Base-by-base conservation (phyloP, 2,329 filamentous ascomycete genomes). In the Alternaria sp. region DNA sequence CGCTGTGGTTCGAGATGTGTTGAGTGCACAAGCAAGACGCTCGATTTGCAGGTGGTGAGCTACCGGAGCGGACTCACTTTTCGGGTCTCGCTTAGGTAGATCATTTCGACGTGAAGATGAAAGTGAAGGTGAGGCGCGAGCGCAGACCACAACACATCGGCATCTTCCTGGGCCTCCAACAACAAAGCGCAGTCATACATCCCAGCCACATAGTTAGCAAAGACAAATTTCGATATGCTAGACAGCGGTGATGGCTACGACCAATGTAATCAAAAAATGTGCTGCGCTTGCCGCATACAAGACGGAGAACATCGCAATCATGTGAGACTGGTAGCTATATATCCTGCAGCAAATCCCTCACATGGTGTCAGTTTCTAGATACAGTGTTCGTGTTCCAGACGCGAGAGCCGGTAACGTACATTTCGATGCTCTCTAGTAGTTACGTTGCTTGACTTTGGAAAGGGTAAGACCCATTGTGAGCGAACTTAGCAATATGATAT, bases 401-500 rank as follows among this genome's bases (percentile, higher is more conserved):
- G 71, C 68, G 1, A 61, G 64, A 56, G 68, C 70, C 4, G 70
- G 76, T 36, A 74, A 66, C 56, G 73, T 70, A 5, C 62, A 72
- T 15, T 58, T 74, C 5, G 61, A 71, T 12, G 74, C 1, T 77
- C 71, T 26, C 54, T 77, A 8, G 70, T 74, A 5, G 71, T 64
- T 8, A 72, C 72, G 0, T 57, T 78, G 1, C 44, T 62, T 9
- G 62, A 73, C 30, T 71, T 74, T 1, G 67, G 61, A 12, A 51
- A 70, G 12, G 67, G 67, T 4, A 67, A 71, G 36, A 76, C 75
- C 30, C 50, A 54, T 12, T 61, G 49, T 77, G 5, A 73, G 75
- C 17, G 65, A 76, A 17, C 56, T 67, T 17, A 72, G 70, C 55
- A 70, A 77, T 30, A 68, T 61, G 2, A 69, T 74, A 23, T 73